Evolutionary conservation across 495 filamentous ascomycete genomes (phyloP).

Genomic region (Elasticomyces elasticus): DNA sequence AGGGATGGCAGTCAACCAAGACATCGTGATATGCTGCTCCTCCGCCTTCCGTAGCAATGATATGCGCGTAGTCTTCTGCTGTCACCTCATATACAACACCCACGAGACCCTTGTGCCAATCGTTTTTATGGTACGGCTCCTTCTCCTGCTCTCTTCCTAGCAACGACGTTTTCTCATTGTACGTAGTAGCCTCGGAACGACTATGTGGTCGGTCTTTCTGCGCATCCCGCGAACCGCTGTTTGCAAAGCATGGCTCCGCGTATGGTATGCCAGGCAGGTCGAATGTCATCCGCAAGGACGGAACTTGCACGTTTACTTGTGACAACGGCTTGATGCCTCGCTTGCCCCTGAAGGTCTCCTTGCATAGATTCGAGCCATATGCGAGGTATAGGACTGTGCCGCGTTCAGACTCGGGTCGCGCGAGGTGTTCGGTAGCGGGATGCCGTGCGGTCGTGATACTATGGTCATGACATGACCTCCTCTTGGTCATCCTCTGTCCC

Average conservation of each 20-base stretch:
- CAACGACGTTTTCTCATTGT: slow-evolving; percentile 18
- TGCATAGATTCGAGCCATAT: slow-evolving; percentile 82
- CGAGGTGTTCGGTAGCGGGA: not conserved
- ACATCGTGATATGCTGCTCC: slow-evolving; percentile 73
- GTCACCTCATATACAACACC: slow-evolving; percentile 95
- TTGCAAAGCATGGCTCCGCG: slow-evolving; percentile 84
- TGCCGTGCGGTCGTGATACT: not conserved
- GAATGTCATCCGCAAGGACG: slow-evolving; percentile 66
- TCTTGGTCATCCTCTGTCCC: not conserved
- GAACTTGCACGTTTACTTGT: slow-evolving; percentile 67
- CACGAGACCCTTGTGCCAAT: slow-evolving; percentile 69
- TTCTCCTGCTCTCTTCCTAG: slow-evolving; percentile 23
- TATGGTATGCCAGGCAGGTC: slow-evolving; percentile 82
- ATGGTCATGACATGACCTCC: not conserved
- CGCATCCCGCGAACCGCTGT: slow-evolving; percentile 50
- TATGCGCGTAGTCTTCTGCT: slow-evolving; percentile 63
- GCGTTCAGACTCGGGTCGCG: slow-evolving; percentile 8
- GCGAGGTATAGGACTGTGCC: slow-evolving; percentile 79
- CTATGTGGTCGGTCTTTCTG: slow-evolving; percentile 8
- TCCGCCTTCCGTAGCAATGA: slow-evolving; percentile 84
- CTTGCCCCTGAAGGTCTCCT: slow-evolving; percentile 61
- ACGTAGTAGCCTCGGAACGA: too few species aligned
- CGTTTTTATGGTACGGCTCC: slow-evolving; percentile 37
- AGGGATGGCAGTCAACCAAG: slow-evolving; percentile 61
- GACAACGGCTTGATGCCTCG: slow-evolving; percentile 73